Conservation (phyloP, 176 grass and related monocot genomes). For the Thinopyrum elongatum region DNA sequence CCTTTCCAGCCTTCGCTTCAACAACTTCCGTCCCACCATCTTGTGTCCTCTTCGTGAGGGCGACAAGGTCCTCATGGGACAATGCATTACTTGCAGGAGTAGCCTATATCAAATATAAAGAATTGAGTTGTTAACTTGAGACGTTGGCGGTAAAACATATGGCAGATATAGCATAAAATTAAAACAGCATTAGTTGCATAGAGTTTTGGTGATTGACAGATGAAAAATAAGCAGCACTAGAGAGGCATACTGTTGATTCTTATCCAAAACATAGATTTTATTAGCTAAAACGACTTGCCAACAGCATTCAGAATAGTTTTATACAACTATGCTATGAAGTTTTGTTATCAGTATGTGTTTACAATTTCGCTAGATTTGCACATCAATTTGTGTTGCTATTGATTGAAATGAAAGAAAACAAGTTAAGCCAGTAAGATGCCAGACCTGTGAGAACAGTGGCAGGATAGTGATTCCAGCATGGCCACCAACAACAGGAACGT, state of each 20-base stretch:
- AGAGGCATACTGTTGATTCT: background rate
- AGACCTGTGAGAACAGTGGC: slow-evolving; percentile 86
- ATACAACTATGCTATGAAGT: background rate
- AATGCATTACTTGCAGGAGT: slow-evolving; percentile 71
- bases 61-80: slow-evolving; percentile 66
- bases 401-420: background rate
- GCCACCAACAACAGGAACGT: slow-evolving; percentile 85
- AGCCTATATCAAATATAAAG: slow-evolving; percentile 40
- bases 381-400: background rate
- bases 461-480: slow-evolving; percentile 90
- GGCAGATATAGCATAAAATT: background rate
- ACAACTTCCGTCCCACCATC: slow-evolving; percentile 97
- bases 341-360: background rate
- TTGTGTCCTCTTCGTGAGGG: slow-evolving; percentile 95
- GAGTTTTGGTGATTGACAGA: background rate
- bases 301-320: background rate
- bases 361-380: background rate
- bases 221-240: background rate
- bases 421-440: background rate
- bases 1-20: slow-evolving; percentile 97
- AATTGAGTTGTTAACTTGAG: background rate
- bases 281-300: background rate
- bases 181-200: background rate
- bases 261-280: background rate
- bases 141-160: background rate